Percentiles rank a stretch among this genome's conserved stretches.
Conservation (phyloP, 495 filamentous ascomycete species). For the Tuber aestivum region DNA sequence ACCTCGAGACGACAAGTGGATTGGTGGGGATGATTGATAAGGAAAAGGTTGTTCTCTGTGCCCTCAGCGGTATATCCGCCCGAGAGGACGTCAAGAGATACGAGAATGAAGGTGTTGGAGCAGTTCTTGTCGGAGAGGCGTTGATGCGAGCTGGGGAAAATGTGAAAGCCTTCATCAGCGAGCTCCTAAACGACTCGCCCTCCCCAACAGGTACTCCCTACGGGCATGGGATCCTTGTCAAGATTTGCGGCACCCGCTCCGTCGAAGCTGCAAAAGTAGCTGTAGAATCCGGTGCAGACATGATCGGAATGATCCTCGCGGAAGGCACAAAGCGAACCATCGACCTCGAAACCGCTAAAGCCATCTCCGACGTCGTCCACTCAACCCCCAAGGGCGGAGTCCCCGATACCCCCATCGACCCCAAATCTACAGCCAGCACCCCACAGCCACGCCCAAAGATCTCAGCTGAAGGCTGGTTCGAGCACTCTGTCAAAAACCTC, state of each 20-base stretch:
- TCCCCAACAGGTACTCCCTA: conserved; percentile 37
- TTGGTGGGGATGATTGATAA: conserved; percentile 74
- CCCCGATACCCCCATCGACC: background rate
- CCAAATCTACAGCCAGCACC: background rate
- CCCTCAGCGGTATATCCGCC: conserved; percentile 86
- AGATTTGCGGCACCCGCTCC: conserved; percentile 91
- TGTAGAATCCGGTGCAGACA: conserved; percentile 80
- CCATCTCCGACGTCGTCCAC: conserved; percentile 75
- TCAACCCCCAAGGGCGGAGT: conserved; percentile 45
- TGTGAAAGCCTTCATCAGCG: conserved; percentile 64
- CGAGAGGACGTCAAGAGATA: conserved; percentile 88
- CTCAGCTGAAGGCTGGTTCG: conserved; percentile 57
- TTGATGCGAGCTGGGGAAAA: conserved; percentile 84
- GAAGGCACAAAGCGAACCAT: conserved; percentile 73
- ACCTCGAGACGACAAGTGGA: conserved; percentile 86
- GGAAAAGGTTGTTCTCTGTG: conserved; percentile 81
- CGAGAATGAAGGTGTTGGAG: conserved; percentile 79
- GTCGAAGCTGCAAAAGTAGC: conserved; percentile 73
- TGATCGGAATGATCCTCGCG: conserved; percentile 89
- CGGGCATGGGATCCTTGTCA: conserved; percentile 59
- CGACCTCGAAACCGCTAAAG: conserved; percentile 64
- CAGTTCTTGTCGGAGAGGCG: conserved; percentile 89
- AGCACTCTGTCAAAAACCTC: conserved; percentile 49
- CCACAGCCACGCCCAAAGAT: conserved; percentile 1
- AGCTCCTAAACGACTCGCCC: conserved; percentile 62